Percentiles rank a stretch among this genome's conserved stretches.
phyloP scores from a whole-genome alignment of 2,329 filamentous ascomycete species.

The Alternaria angustiovoidea region DNA sequence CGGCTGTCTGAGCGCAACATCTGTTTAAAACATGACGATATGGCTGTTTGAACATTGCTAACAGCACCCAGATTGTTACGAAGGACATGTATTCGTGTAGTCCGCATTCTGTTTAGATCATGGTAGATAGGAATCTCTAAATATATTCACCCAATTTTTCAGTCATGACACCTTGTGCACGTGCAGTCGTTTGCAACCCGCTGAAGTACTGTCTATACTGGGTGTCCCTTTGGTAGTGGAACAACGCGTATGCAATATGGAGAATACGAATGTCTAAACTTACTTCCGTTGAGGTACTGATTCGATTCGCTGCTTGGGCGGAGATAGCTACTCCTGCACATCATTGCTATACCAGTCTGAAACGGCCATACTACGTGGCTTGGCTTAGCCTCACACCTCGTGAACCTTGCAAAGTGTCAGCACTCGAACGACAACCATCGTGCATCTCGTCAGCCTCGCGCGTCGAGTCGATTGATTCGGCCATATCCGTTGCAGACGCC shows the following conservation, averaged over 20 bases:
- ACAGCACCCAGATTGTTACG: constrained; percentile 9
- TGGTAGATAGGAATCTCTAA: neutral
- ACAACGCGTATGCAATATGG: neutral
- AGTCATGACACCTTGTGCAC: neutral
- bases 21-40: constrained; percentile 13
- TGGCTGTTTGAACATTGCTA: constrained; percentile 18
- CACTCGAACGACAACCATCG: constrained; percentile 13
- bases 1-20: constrained; percentile 68
- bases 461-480: constrained; percentile 34
- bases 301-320: constrained; percentile 12
- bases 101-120: neutral
- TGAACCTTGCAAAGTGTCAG: constrained; percentile 30
- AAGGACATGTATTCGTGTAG: neutral
- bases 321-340: constrained; percentile 26
- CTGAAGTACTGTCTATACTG: neutral
- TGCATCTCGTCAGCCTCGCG: constrained; percentile 27
- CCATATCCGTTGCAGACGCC: constrained; percentile 32
- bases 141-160: neutral
- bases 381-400: constrained; percentile 26
- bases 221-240: neutral
- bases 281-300: neutral
- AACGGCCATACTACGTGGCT: constrained; percentile 38
- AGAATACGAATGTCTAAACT: neutral
- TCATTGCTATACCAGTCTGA: constrained; percentile 36
- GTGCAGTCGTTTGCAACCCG: neutral